Conservation (phyloP, 2,329 filamentous ascomycete species). For the Fusarium sp. region DNA sequence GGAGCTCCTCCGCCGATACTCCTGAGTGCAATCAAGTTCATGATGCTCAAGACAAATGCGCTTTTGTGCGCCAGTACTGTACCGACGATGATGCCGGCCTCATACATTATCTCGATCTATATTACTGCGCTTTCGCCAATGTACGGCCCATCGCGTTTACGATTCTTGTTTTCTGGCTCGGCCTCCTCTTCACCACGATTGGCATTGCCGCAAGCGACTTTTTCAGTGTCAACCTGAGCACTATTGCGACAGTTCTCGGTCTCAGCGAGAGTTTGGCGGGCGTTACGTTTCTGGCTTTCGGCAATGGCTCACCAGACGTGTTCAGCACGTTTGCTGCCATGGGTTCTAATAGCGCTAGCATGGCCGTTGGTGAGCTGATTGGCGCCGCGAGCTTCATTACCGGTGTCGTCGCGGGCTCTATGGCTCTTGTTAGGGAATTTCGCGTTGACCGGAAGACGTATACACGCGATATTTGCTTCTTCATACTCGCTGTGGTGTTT, state of each 20-base stretch:
- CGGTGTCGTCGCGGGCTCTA: conserved; percentile 94
- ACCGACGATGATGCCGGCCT: conserved; percentile 91
- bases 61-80: conserved; percentile 87
- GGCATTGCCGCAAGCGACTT: conserved; percentile 98
- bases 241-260: conserved; percentile 88
- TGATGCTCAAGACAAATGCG: conserved; percentile 83
- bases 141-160: conserved; percentile 84
- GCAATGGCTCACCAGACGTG: conserved; percentile 97
- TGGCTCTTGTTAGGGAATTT: conserved; percentile 97
- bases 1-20: conserved; percentile 49
- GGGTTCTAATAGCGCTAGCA: conserved; percentile 95
- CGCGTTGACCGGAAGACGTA: conserved; percentile 92
- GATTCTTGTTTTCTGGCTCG: conserved; percentile 86
- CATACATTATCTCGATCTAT: conserved; percentile 88
- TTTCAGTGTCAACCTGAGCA: conserved; percentile 96
- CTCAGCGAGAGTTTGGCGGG: conserved; percentile 97
- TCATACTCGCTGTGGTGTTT: conserved; percentile 88
- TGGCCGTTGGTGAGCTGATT: conserved; percentile 95
- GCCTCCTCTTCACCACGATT: conserved; percentile 93
- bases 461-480: conserved; percentile 92
- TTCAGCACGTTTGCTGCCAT: conserved; percentile 99
- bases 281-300: conserved; percentile 96
- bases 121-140: conserved; percentile 84
- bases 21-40: conserved; percentile 85
- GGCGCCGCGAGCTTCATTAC: conserved; percentile 97